Evolutionary conservation across 495 filamentous ascomycete species (phyloP).

Genomic region (Cercophora samala): DNA sequence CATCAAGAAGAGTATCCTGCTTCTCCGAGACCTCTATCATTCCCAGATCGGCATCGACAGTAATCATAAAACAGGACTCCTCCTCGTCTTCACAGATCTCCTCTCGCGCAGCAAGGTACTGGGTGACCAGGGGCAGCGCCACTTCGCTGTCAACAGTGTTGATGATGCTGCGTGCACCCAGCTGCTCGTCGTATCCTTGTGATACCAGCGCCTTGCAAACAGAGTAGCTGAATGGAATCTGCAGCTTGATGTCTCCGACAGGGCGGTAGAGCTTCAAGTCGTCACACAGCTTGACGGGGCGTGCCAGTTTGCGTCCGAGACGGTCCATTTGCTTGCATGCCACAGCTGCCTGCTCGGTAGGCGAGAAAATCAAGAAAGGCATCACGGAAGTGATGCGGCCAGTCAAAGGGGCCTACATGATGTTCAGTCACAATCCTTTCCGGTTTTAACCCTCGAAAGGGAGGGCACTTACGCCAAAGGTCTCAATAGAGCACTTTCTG

Average conservation of each 20-base stretch:
- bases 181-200: slow-evolving; percentile 35
- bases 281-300: slow-evolving; percentile 30
- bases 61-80: not conserved
- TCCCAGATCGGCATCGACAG: not conserved
- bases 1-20: not conserved
- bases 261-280: slow-evolving; percentile 15
- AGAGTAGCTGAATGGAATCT: slow-evolving; percentile 32
- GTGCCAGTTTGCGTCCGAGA: slow-evolving; percentile 31
- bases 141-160: not conserved
- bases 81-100: not conserved
- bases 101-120: not conserved
- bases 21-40: not conserved
- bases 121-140: not conserved
- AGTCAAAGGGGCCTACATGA: slow-evolving; percentile 22
- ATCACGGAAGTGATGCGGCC: slow-evolving; percentile 44
- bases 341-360: slow-evolving; percentile 42
- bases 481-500: not conserved
- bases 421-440: not conserved
- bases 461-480: not conserved
- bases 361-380: slow-evolving; percentile 49
- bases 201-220: slow-evolving; percentile 38
- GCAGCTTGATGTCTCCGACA: slow-evolving; percentile 40
- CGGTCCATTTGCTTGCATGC: slow-evolving; percentile 46
- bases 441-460: not conserved
- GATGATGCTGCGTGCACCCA: slow-evolving; percentile 34